Evolutionary conservation across 2,329 filamentous ascomycete genomes (phyloP), one percentile per base, ranked within the genome.

Genomic region (Lithohypha guttulata): DNA sequence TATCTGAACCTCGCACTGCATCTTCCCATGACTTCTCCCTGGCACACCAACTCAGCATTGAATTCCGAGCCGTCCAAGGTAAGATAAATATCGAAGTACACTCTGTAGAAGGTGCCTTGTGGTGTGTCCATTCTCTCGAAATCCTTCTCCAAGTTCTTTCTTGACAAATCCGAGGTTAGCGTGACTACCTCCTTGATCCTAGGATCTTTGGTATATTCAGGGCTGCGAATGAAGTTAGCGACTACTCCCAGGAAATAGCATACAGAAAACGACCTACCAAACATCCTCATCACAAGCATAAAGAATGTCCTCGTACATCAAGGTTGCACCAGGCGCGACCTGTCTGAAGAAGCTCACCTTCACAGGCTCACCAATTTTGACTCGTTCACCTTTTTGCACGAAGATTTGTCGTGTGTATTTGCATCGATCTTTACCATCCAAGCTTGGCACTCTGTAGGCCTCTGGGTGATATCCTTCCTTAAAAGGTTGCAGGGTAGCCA

Each of bases 141-240:
- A 61, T 98, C 91, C 65, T 95, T 96, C 63, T 98, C 91, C 9
- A 98, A 79, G 59, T 96, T 96, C 73, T 96, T 98, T 53, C 89
- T 81, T 34, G 87, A 95, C 42, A 98, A 72, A 59, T 98, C 91
- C 2, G 89, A 96, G 2, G 91, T 96, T 35, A 98, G 78, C 1
- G 91, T 98, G 49, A 96, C 91, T 42, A 96, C 86, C 64, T 96
- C 91, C 74, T 96, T 96, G 75, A 96, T 96, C 94, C 91, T 84
- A 53, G 91, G 89, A 75, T 98, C 91, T 62, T 96, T 98, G 51
- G 89, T 96, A 61, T 98, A 98, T 61, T 96, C 91, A 1, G 91
- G 91, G 33, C 50, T 51, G 23, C 11, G 34, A 4, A 29, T 13
- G 18, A 28, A 21, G 43, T 47, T 20, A 46, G 40, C 26, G 30